phyloP scores from a whole-genome alignment of 352 stramenopile genomes.

The Globisporangium nagaii region DNA sequence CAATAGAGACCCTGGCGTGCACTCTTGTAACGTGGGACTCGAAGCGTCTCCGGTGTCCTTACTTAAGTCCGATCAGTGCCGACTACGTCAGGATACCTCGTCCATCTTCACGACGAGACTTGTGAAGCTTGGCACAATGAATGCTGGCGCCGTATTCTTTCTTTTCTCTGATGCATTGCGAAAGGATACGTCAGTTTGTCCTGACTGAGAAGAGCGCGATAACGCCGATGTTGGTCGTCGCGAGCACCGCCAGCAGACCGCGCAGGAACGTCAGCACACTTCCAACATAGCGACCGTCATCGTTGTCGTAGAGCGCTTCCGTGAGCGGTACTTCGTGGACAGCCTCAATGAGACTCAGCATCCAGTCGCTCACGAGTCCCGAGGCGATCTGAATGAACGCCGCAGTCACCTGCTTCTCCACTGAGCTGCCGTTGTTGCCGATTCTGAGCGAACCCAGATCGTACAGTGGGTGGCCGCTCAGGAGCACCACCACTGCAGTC shows the following conservation, averaged over 20 bases:
- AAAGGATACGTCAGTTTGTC: neutral
- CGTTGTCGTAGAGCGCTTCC: constrained; percentile 18
- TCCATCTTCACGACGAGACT: no score
- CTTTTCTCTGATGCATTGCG: no score
- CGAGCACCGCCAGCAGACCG: constrained; percentile 14
- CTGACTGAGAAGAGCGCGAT: constrained; percentile 5
- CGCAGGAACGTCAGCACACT: constrained; percentile 15
- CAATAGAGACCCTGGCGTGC: no score
- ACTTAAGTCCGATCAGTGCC: no score
- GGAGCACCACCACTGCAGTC: constrained; percentile 13
- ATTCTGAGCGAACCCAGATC: neutral
- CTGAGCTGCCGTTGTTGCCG: neutral
- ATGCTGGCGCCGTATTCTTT: no score
- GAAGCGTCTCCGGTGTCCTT: no score
- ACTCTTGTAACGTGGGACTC: no score
- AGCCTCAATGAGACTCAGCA: constrained; percentile 21
- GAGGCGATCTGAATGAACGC: constrained; percentile 3
- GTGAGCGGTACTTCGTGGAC: constrained; percentile 33
- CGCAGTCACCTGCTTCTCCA: constrained; percentile 1
- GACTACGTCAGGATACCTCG: no score
- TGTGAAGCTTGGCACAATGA: no score
- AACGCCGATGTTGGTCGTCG: constrained; percentile 17
- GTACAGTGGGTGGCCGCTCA: constrained; percentile 15
- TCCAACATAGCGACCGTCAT: constrained; percentile 14
- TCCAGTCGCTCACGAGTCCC: constrained; percentile 20